Base-by-base conservation (phyloP, 352 stramenopile genomes). In the Phytophthora sp. region DNA sequence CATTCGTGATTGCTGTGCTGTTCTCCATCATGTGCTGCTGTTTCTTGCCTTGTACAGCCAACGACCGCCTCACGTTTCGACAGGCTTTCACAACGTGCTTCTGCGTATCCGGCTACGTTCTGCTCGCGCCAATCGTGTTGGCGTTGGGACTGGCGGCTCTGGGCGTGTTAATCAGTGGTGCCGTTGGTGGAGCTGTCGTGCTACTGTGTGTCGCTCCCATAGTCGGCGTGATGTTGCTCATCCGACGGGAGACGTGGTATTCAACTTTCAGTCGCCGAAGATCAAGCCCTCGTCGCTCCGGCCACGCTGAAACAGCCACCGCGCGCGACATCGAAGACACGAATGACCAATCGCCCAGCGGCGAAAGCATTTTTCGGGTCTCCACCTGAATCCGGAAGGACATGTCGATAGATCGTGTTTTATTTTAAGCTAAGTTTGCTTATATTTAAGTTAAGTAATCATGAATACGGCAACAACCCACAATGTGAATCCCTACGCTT, bases 21-120 rank as follows among this genome's bases (percentile, higher is more conserved):
- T 84, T 88, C 51, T 80, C 63, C 21, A 27, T 89, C 36, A n/a
- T 86, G 23, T 84, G 78, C 39, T 93, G 82, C 53, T 91, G 72
- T 63, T 93, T 84, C 59, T 57, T 80, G 24, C 85, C 85, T 13
- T 93, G 85, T 60, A 83, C 79, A 27, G 65, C 68, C 11, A 57
- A 70, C 20, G 68, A 67, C 23, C 60, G 77, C 6, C 74, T 78
- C 39, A 82, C 71, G 11, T 86, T 86, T 31, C 64, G 76, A 15
- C 76, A 84, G 54, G 74, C 74, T 21, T 93, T 91, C 54, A 88
- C 80, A 21, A 81, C 73, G 13, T 91, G 79, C 42, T 76, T 93
- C 36, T 90, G 81, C 54, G 66, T 83, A 4, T 80, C 78, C 4
- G 80, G 77, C 15, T 89, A 82, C 47, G 54, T 88, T 11, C 59